A percentile compares a stretch with the other conserved stretches of the same genome.
Conservation (phyloP, 129 eudicot genomes). For the Arctium lappa region DNA sequence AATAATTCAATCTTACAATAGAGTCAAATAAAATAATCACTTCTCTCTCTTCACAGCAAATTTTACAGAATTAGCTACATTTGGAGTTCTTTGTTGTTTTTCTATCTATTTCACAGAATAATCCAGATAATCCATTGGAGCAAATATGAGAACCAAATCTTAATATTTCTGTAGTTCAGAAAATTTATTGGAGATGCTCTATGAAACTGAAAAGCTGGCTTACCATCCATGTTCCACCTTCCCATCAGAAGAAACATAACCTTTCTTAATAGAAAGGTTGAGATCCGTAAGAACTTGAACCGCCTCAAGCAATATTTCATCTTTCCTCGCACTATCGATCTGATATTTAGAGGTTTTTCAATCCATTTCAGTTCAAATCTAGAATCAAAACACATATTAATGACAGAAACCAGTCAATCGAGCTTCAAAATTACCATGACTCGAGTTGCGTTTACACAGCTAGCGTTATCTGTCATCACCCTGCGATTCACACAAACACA, state of each 20-base stretch:
- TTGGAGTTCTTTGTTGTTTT: no score
- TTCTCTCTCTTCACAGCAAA: no score
- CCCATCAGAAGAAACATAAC: conserved; percentile 94
- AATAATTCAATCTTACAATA: no score
- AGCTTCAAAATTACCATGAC: conserved; percentile 54
- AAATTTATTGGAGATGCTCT: no score
- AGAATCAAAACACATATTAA: background rate
- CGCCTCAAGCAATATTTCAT: conserved; percentile 79
- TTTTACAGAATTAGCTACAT: no score
- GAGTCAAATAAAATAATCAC: no score
- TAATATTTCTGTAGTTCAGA: no score
- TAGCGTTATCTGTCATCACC: conserved; percentile 83
- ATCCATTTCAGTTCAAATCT: background rate
- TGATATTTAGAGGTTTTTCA: background rate
- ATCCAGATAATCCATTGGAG: no score
- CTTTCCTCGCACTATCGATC: conserved; percentile 91
- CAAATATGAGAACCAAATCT: no score
- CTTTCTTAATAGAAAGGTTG: conserved; percentile 76
- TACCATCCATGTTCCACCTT: conserved; percentile 96
- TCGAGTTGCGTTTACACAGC: conserved; percentile 59
- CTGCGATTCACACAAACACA: conserved; percentile 33
- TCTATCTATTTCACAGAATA: no score
- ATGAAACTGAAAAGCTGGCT: background rate
- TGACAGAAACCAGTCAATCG: background rate
- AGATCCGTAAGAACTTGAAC: conserved; percentile 89